Percentiles rank a stretch among this genome's conserved stretches.
phyloP scores from a whole-genome alignment of 31 red algal genomes.

The Asparagopsis taxiformis region DNA sequence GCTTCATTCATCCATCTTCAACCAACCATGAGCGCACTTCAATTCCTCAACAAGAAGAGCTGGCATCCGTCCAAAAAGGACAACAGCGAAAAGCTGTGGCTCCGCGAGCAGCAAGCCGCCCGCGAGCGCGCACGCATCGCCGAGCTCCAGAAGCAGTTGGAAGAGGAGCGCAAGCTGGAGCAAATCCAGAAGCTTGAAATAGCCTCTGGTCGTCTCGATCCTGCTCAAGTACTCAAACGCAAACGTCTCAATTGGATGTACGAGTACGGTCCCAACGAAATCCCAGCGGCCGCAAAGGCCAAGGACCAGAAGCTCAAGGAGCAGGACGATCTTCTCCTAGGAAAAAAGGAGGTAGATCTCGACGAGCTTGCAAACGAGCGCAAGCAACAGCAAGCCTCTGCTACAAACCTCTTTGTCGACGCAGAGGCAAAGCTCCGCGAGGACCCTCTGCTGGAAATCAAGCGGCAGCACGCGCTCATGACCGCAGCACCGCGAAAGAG shows the following conservation, averaged over 20 bases:
- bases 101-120: constrained; percentile 52
- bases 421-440: constrained; percentile 46
- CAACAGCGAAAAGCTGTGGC: constrained; percentile 62
- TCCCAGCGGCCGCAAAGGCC: neutral
- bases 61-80: constrained; percentile 61
- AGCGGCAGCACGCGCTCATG: constrained; percentile 13
- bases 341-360: constrained; percentile 48
- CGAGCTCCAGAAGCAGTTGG: constrained; percentile 71
- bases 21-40: constrained; percentile 78
- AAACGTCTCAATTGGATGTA: constrained; percentile 84
- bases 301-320: constrained; percentile 23
- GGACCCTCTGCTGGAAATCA: constrained; percentile 44
- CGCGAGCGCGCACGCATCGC: constrained; percentile 51
- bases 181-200: constrained; percentile 63
- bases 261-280: constrained; percentile 35
- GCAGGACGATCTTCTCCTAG: constrained; percentile 40
- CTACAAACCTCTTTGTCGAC: constrained; percentile 3
- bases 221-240: constrained; percentile 47
- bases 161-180: constrained; percentile 65
- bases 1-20: too few species aligned
- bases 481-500: neutral
- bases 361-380: neutral
- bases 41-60: constrained; percentile 78
- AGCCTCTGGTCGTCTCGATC: constrained; percentile 60
- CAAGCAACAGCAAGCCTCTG: too few species aligned